These are phyloP conservation scores for Pyrenophora seminiperda DNA, from an alignment of 2,329 filamentous ascomycete species.

Conservation along the genomic window DNA sequence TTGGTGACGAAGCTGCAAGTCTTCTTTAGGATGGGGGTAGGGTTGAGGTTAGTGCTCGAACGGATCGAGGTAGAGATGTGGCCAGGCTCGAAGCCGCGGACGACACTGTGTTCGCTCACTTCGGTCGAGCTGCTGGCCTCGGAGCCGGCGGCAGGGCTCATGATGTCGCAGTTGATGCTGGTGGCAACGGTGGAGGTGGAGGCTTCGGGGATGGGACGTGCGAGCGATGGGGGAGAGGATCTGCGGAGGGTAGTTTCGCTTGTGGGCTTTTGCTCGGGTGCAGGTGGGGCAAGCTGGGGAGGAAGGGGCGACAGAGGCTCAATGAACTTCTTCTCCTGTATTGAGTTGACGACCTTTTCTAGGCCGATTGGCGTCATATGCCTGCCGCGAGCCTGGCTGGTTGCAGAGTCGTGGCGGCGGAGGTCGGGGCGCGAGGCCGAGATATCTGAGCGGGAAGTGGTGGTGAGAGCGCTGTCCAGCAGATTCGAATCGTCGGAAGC, in stretches of 20 bases:
- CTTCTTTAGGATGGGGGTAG: slow-evolving; percentile 66
- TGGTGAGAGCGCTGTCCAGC: slow-evolving; percentile 48
- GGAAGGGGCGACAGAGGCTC: slow-evolving; percentile 60
- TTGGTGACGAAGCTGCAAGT: slow-evolving; percentile 40
- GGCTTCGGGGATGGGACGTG: slow-evolving; percentile 60
- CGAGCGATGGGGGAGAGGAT: slow-evolving; percentile 47
- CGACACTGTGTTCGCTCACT: slow-evolving; percentile 69
- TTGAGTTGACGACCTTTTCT: slow-evolving; percentile 91
- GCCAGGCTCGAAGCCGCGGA: slow-evolving; percentile 84
- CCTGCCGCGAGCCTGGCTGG: slow-evolving; percentile 72
- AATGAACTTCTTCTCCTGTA: slow-evolving; percentile 80
- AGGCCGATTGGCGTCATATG: slow-evolving; percentile 93
- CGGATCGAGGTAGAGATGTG: slow-evolving; percentile 72
- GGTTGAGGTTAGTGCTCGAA: slow-evolving; percentile 63
- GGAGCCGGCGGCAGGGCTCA: slow-evolving; percentile 55
- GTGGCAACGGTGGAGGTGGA: slow-evolving; percentile 62
- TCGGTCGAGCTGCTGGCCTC: slow-evolving; percentile 68
- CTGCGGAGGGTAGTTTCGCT: slow-evolving; percentile 47
- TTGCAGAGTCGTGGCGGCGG: slow-evolving; percentile 72
- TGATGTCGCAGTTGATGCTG: slow-evolving; percentile 48
- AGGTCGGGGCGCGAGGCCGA: slow-evolving; percentile 69
- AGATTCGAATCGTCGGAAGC: slow-evolving; percentile 51
- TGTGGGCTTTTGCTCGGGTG: slow-evolving; percentile 15
- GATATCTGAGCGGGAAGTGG: slow-evolving; percentile 53
- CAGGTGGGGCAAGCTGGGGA: slow-evolving; percentile 44